Evolutionary conservation across 352 stramenopile genomes (phyloP).

Genomic region (Phytopythium montanum): DNA sequence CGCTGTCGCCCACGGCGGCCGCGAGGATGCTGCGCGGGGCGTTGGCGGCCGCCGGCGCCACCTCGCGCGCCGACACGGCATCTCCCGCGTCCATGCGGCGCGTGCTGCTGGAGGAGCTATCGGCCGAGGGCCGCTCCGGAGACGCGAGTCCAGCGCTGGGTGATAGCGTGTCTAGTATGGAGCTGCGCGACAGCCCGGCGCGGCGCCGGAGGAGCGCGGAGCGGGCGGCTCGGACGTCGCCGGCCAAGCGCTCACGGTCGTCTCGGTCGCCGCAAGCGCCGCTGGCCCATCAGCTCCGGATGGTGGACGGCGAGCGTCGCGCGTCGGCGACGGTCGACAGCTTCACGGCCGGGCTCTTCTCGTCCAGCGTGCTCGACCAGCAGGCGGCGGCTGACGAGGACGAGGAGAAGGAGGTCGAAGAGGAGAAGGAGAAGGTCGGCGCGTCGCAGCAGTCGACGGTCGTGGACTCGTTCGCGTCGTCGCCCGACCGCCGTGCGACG

Average conservation of each 20-base stretch:
- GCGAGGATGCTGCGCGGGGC: constrained; percentile 21
- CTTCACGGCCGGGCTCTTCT: constrained; percentile 54
- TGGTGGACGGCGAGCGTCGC: constrained; percentile 3
- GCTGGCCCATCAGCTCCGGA: background rate
- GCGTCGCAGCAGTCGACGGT: constrained; percentile 6
- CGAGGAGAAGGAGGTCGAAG: constrained; percentile 20
- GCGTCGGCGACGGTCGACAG: constrained; percentile 24
- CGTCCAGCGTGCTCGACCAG: constrained; percentile 34
- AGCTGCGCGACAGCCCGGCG: constrained; percentile 10
- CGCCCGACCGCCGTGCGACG: constrained; percentile 29
- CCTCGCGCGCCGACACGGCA: constrained; percentile 23
- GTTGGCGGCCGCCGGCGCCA: constrained; percentile 8
- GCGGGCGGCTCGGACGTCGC: background rate
- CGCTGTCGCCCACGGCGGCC: constrained; percentile 47
- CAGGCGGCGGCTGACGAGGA: constrained; percentile 14
- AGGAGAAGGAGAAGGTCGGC: constrained; percentile 10
- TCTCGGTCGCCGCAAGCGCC: constrained; percentile 10
- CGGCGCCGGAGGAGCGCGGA: constrained; percentile 11
- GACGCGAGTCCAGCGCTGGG: background rate
- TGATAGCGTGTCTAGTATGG: too few species aligned
- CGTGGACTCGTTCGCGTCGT: constrained; percentile 5
- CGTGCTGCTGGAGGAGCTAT: constrained; percentile 12
- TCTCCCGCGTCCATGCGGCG: constrained; percentile 23
- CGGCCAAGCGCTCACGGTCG: constrained; percentile 10
- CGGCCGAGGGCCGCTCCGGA: background rate